Conservation (phyloP, 768 basidiomycete genomes). For the Leccinellum luteum region DNA sequence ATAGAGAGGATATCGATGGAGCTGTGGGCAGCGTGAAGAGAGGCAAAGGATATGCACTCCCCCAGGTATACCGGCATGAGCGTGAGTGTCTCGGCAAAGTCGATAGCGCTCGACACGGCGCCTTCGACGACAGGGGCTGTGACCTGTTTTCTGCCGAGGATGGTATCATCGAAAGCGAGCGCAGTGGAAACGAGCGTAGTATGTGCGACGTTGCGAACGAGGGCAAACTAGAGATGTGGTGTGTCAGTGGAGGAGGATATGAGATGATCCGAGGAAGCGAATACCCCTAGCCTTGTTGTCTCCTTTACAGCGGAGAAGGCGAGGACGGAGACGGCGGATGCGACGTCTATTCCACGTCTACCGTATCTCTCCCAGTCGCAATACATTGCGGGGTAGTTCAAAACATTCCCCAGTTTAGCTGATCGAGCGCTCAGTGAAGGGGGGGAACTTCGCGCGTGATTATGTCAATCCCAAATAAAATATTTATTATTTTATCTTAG, state of each 20-base stretch:
- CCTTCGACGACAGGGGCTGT: constrained; percentile 56
- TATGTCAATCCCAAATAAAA: not conserved
- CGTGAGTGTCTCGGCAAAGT: constrained; percentile 66
- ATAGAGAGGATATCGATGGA: constrained; percentile 72
- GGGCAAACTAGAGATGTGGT: constrained; percentile 53
- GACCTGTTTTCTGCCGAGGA: constrained; percentile 61
- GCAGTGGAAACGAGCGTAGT: constrained; percentile 59
- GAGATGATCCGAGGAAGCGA: constrained; percentile 1
- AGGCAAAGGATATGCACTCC: constrained; percentile 75
- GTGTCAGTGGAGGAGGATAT: constrained; percentile 9
- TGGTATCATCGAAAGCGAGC: constrained; percentile 58
- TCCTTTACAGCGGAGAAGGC: constrained; percentile 67
- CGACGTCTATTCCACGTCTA: constrained; percentile 64
- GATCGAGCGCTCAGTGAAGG: not conserved
- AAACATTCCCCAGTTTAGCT: not conserved
- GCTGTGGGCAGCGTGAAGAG: constrained; percentile 68
- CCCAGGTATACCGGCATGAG: constrained; percentile 73
- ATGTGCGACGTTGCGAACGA: constrained; percentile 60
- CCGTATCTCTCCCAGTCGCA: constrained; percentile 40
- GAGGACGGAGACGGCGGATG: constrained; percentile 58
- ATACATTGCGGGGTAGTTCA: constrained; percentile 21
- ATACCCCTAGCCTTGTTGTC: constrained; percentile 69
- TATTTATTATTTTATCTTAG: not conserved
- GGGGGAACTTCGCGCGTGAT: constrained; percentile 28
- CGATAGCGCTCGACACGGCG: constrained; percentile 59